phyloP scores from a whole-genome alignment of 176 grass and related monocot genomes.

The Triticum timopheevii region DNA sequence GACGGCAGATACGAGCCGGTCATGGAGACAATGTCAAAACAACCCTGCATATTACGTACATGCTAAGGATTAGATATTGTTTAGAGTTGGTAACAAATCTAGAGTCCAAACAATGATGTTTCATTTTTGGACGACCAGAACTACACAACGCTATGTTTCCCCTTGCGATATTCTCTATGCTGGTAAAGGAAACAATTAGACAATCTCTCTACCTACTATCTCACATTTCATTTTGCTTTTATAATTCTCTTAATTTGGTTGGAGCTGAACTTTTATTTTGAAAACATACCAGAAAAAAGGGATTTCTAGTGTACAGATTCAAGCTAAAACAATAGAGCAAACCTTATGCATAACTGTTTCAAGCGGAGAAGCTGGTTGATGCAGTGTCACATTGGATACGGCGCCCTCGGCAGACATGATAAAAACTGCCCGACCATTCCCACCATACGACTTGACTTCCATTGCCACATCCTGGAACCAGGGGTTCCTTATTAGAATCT shows the following conservation, averaged over 20 bases:
- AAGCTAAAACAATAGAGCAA: slow-evolving; percentile 10
- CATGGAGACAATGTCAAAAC: slow-evolving; percentile 69
- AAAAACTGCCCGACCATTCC: slow-evolving; percentile 61
- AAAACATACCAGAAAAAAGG: not conserved
- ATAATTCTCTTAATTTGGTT: not conserved
- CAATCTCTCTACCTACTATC: not conserved
- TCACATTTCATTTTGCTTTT: not conserved
- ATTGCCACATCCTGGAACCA: slow-evolving; percentile 58
- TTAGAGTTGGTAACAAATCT: not conserved
- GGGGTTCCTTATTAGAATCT: slow-evolving; percentile 21
- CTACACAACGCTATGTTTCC: not conserved
- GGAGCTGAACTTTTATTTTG: not conserved
- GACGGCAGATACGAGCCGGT: slow-evolving; percentile 60
- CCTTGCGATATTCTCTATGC: not conserved
- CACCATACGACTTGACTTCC: slow-evolving; percentile 53
- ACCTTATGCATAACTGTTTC: slow-evolving; percentile 68
- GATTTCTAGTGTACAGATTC: not conserved
- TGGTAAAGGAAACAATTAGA: not conserved
- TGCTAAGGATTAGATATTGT: not conserved
- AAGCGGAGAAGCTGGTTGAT: slow-evolving; percentile 37
- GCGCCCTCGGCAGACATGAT: slow-evolving; percentile 65
- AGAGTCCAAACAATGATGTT: not conserved
- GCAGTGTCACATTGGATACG: slow-evolving; percentile 62
- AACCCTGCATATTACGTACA: slow-evolving; percentile 6
- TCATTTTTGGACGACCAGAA: not conserved